Percentiles rank a stretch among this genome's conserved stretches.
These are phyloP conservation scores for Zygotorulaspora danielsina DNA, from an alignment of 805 yeast species.

Conservation along the genomic window DNA sequence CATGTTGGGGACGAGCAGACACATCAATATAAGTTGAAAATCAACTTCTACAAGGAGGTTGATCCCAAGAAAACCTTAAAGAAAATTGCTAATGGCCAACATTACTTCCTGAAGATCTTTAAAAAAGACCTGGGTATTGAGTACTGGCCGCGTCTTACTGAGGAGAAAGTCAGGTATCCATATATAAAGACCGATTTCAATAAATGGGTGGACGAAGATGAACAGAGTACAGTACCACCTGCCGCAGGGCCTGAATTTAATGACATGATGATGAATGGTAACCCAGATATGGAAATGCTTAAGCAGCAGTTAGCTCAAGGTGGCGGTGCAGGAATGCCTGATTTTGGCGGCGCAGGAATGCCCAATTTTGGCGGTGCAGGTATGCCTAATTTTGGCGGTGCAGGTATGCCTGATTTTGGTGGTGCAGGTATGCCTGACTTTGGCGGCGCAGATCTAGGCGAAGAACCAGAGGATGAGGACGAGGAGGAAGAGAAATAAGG, in stretches of 20 bases:
- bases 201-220: constrained; percentile 98
- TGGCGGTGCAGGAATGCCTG: constrained; percentile 35
- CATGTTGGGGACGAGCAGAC: constrained; percentile 42
- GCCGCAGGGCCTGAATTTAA: constrained; percentile 41
- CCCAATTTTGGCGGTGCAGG: constrained; percentile 38
- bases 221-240: constrained; percentile 53
- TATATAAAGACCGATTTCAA: constrained; percentile 92
- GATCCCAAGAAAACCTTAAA: constrained; percentile 60
- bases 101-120: constrained; percentile 55
- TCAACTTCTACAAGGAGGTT: constrained; percentile 75
- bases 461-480: constrained; percentile 32
- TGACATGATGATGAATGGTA: constrained; percentile 30
- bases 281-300: constrained; percentile 38
- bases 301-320: constrained; percentile 30
- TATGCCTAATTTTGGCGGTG: constrained; percentile 31
- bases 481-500: constrained; percentile 14
- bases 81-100: constrained; percentile 49
- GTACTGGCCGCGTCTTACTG: constrained; percentile 93
- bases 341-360: constrained; percentile 34
- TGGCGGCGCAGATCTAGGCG: constrained; percentile 33
- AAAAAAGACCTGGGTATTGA: constrained; percentile 69
- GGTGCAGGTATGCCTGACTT: constrained; percentile 33
- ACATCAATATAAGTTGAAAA: constrained; percentile 52
- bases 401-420: too few relatives aligned
- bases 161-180: constrained; percentile 73